Base-by-base conservation (phyloP, 1,284 basidiomycete species). In the Golubevia pallescens region DNA sequence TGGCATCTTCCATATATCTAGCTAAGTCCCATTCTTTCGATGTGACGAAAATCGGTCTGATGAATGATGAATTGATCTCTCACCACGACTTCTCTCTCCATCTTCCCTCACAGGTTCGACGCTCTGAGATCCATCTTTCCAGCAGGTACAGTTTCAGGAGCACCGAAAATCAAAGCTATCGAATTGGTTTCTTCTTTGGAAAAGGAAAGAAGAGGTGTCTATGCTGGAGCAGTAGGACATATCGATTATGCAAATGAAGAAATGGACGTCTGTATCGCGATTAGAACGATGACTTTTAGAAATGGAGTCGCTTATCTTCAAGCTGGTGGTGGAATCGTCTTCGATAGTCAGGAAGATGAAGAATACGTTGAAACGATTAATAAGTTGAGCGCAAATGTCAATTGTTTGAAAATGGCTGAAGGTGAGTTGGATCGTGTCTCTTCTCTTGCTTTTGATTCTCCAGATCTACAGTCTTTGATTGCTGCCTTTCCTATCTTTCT, bases 101-200 rank as follows among this genome's bases (percentile, higher is more conserved):
- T 57, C 55, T 10, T 38, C 3, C 3, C 8, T 2, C 16, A 10
- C 34, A 94, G 95, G 74, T 99, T 98, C 83, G 97, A 99, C 86
- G 97, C 97, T 0, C 97, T 99, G 88, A 91, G 97, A 21, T 98
- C 95, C 56, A 99, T 99, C 77, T 99, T 99, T 88, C 97, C 97
- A 0, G 96, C 97, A 3, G 97, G 97, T 0, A 99, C 97, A 1
- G 96, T 99, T n/a, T 97, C 94, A 0, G 97, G 97, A 14, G 97
- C 97, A 32, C 97, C 97, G 1, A 99, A 99, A 87, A 95, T 99
- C 86, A 96, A 97, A 85, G 97, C 97, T 0, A 94, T 99, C 75
- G 94, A 99, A 86, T 91, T 99, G 42, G 88, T 99, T 52, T 91
- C 91, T 13, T 91, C 91, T 19, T 87, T 98, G 57, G 97, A 99